Conservation (phyloP, 2,329 filamentous ascomycete species). For the Metarhizium album region DNA sequence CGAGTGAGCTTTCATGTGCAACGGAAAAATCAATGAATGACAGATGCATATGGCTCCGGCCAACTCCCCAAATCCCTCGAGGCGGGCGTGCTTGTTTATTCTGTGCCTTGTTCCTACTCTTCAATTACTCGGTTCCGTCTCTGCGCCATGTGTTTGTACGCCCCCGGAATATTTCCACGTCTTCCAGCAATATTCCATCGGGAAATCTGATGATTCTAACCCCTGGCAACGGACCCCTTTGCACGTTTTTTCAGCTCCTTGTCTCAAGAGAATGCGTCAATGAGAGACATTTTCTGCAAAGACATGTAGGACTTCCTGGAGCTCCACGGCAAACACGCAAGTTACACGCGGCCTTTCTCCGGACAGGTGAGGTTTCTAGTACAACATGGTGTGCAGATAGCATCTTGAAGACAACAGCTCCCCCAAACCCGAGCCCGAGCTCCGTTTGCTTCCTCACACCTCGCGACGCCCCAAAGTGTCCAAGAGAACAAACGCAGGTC, state of each 20-base stretch:
- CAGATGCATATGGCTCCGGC: not conserved
- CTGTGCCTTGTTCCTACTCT: not conserved
- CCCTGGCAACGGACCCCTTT: not conserved
- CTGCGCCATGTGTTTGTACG: slow-evolving; percentile 6
- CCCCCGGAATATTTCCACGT: not conserved
- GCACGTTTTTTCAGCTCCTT: not conserved
- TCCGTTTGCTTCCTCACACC: not conserved
- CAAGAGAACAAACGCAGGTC: not conserved
- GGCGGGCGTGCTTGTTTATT: not conserved
- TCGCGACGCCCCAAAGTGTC: not conserved
- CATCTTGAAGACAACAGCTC: not conserved
- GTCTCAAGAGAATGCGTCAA: not conserved
- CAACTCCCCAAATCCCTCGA: not conserved
- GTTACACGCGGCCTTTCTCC: not conserved
- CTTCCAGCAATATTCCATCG: slow-evolving; percentile 8
- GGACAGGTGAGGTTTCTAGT: not conserved
- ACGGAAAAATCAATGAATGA: not conserved
- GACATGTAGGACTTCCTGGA: not conserved
- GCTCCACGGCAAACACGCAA: not conserved
- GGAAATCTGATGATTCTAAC: slow-evolving; percentile 2
- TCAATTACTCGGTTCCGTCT: not conserved
- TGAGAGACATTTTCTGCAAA: not conserved
- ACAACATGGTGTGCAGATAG: not conserved
- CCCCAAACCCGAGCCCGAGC: not conserved
- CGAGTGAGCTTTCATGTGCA: not conserved